Base-by-base conservation (phyloP, 306 rosid species). In the Cucumis cinereus region DNA sequence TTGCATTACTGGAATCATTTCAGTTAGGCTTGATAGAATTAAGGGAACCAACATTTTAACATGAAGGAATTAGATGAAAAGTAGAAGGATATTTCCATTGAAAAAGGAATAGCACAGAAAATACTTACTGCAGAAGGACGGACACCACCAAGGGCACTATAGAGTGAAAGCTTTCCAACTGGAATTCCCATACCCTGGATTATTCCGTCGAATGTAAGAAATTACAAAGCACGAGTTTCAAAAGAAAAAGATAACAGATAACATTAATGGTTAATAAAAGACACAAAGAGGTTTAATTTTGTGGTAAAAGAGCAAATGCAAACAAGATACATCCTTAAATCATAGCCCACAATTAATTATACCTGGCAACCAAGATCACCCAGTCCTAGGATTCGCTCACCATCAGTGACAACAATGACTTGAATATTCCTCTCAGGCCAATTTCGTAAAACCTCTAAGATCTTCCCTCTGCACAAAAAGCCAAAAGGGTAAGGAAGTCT, bases 281-380 rank as follows among this genome's bases (percentile, higher is more conserved):
- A 60, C 41, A 7, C 40, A 60, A 60, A 15, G 28, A 60, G 10
- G 30, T 40, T 3, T 3, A 8, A 36, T 30, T 30, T 30, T 30
- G 35, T 30, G 24, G 19, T 64, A 64, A 17, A 63, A 64, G 49
- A 64, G 16, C 26, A 64, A 62, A 62, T 33, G 70, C 70, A 62
- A 12, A 15, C 69, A 62, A 62, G 10, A 61, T 6, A 55, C 13
- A 77, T 33, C 56, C 66, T 75, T 26, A 26, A 30, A 36, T 19
- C 71, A 45, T 24, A 14, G 35, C 36, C n/a, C 71, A 55, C 6
- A n/a, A 63, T 63, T n/a, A 79, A 59, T 63, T n/a, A 79, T 84
- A 94, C 97, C 84, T 94, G 98, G 81, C 96, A 94, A 35, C 98
- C 98, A 78, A 94, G 97, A 84, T 94, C 97, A 16, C 98, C 98